phyloP scores from a whole-genome alignment of 2,329 filamentous ascomycete species.

The Microascus cirrosus region DNA sequence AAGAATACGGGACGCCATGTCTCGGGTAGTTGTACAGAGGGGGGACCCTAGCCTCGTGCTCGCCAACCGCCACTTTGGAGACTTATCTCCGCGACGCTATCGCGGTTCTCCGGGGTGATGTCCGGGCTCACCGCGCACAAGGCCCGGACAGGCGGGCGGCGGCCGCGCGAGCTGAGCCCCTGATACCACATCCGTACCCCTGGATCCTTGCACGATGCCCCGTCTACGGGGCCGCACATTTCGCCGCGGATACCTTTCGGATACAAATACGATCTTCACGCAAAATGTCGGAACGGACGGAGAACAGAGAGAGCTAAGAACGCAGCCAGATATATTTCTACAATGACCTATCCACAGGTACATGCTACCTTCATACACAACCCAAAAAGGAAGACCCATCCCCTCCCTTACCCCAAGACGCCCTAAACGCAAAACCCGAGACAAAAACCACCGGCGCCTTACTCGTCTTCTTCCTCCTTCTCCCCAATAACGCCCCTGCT shows the following conservation, averaged over 20 bases:
- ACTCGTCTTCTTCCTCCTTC: conserved; percentile 3
- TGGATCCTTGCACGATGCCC: too few species aligned
- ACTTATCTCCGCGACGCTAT: too few species aligned
- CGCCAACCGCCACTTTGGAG: too few species aligned
- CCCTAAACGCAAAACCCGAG: background rate
- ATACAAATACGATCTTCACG: background rate
- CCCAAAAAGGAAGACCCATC: background rate
- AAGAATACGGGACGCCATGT: background rate
- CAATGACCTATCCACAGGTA: background rate
- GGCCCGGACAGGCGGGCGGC: too few species aligned
- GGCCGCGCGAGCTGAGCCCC: too few species aligned
- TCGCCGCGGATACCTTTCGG: too few species aligned
- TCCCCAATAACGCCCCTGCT: conserved; percentile 28
- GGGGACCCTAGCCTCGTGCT: too few species aligned
- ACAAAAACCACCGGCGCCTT: background rate
- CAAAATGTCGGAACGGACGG: background rate
- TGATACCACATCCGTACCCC: too few species aligned
- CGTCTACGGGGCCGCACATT: too few species aligned
- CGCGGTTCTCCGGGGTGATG: too few species aligned
- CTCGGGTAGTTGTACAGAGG: too few species aligned
- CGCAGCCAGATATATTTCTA: background rate
- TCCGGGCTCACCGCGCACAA: too few species aligned
- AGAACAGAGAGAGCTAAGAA: background rate
- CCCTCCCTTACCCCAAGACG: background rate
- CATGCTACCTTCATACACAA: background rate